Evolutionary conservation across 352 stramenopile genomes (phyloP).

Genomic region (Phytopythium vexans): DNA sequence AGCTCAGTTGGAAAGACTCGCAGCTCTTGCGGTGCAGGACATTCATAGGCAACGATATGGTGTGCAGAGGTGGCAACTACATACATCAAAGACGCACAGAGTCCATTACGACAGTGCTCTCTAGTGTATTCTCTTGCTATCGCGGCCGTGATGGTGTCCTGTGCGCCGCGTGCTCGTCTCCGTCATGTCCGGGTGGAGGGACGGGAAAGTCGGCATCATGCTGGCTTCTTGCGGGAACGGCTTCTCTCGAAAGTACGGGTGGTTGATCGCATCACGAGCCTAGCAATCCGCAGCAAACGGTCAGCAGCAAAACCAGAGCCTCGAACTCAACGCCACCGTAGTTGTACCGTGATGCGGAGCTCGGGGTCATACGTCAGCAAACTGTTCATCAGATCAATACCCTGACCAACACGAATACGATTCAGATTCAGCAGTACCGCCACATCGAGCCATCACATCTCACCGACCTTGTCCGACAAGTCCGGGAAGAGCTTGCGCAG

Average conservation of each 20-base stretch:
- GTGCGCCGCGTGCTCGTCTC: background rate
- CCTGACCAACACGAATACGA: slow-evolving; percentile 17
- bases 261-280: slow-evolving; percentile 42
- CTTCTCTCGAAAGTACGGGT: slow-evolving; percentile 66
- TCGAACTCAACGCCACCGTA: background rate
- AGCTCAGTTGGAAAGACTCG: too few relatives aligned
- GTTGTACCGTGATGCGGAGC: slow-evolving; percentile 41
- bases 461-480: slow-evolving; percentile 28
- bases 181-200: slow-evolving; percentile 40
- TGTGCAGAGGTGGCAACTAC: too few relatives aligned
- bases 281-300: slow-evolving; percentile 1
- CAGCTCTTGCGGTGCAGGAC: too few relatives aligned
- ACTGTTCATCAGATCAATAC: slow-evolving; percentile 42
- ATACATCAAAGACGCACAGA: too few relatives aligned
- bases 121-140: background rate
- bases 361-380: slow-evolving; percentile 54
- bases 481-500: slow-evolving; percentile 32
- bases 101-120: too few relatives aligned
- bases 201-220: slow-evolving; percentile 71
- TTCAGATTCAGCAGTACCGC: background rate
- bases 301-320: background rate
- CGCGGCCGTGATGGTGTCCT: background rate
- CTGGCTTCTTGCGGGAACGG: slow-evolving; percentile 50
- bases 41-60: too few relatives aligned
- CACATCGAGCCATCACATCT: too few relatives aligned